phyloP scores from a whole-genome alignment of 208 protist genomes.

The Leishmania gerbilli region DNA sequence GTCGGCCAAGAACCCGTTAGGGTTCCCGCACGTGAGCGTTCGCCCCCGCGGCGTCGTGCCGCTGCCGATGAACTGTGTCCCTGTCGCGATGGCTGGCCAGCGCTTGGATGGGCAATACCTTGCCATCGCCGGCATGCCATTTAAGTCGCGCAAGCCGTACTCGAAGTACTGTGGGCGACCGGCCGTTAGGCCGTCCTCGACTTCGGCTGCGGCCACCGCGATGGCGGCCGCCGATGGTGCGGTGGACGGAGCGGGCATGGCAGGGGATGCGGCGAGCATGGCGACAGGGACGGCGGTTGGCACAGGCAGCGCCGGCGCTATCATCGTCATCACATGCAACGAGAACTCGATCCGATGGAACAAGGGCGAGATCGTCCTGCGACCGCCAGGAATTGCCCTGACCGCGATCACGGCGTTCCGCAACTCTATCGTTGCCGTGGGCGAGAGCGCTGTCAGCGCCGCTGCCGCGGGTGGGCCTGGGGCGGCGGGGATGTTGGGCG shows the following conservation, averaged over 20 bases:
- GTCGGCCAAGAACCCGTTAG: slow-evolving; percentile 17
- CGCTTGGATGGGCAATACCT: slow-evolving; percentile 60
- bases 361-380: slow-evolving; percentile 52
- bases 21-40: slow-evolving; percentile 7
- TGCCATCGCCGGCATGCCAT: slow-evolving; percentile 57
- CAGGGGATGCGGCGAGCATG: background rate
- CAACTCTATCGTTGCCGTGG: slow-evolving; percentile 52
- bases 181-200: background rate
- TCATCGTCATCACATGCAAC: slow-evolving; percentile 61
- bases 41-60: slow-evolving; percentile 23
- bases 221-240: slow-evolving; percentile 11
- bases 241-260: background rate
- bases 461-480: background rate
- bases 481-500: background rate
- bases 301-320: slow-evolving; percentile 20
- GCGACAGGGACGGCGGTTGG: background rate
- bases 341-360: slow-evolving; percentile 64
- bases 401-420: slow-evolving; percentile 74
- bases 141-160: slow-evolving; percentile 31
- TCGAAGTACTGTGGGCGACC: slow-evolving; percentile 11
- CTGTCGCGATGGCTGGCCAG: slow-evolving; percentile 58
- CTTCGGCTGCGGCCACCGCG: background rate
- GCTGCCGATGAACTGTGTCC: slow-evolving; percentile 55
- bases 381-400: slow-evolving; percentile 45
- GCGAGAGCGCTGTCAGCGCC: slow-evolving; percentile 42